Evolutionary conservation across 768 basidiomycete species (phyloP), one percentile per base, ranked within the genome.

Genomic region (Pisolithus sp.): DNA sequence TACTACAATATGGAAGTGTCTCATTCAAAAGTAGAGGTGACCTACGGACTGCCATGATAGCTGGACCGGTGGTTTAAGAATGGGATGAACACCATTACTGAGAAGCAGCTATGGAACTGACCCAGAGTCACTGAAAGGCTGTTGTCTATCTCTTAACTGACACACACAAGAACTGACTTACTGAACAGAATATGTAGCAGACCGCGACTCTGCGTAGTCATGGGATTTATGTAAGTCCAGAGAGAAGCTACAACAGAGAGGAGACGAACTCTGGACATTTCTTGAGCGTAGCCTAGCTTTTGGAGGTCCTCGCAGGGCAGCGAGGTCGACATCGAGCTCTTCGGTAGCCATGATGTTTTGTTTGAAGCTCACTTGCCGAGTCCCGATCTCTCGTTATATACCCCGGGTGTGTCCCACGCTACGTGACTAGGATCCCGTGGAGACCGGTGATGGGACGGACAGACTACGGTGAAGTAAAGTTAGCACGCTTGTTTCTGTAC

Each of bases 31-130:
- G 2, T 10, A 5, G n/a, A 4, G 2, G 10, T n/a, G 20, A 76
- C 80, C 66, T 57, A 81, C 81, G 81, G 52, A 82, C 80, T 28
- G 81, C 79, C 70, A 81, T 76, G 30, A 82, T 82, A 9, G 81
- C 81, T 82, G 18, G 17, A 12, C 4, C 28, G 48, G 12, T 34
- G 44, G 36, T 59, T 42, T 64, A 53, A 9, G 17, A 31, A 23
- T 36, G 17, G 26, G 24, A 30, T 20, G 17, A 7, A 17, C 12
- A 46, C 40, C 15, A 6, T 20, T 0, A 34, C 7, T 7, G 26
- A 41, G 12, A 18, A 26, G 34, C 34, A 15, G 13, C 34, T 4
- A 13, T 34, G 26, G 8, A 24, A 60, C 67, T 13, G 52, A 80
- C 79, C 76, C 31, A 80, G 65, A 1, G 75, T 69, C 79, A 80